Percentiles rank a stretch among this genome's conserved stretches.
Evolutionary conservation across 306 rosid genomes (phyloP).

Genomic region (Pyrus bretschneideri): DNA sequence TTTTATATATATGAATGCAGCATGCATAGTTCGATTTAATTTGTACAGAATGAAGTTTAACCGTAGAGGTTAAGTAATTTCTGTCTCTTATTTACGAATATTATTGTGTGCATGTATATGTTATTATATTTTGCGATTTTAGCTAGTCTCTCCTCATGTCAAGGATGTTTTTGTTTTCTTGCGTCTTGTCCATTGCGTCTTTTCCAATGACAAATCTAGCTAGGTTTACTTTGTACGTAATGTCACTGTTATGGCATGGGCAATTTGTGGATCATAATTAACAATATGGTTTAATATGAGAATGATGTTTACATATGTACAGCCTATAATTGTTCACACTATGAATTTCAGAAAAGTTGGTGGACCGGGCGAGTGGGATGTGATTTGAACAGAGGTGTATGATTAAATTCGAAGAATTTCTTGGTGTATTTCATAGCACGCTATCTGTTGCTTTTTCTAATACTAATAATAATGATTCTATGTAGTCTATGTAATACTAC

Average conservation of each 20-base stretch:
- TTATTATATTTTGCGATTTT: background rate
- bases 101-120: background rate
- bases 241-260: background rate
- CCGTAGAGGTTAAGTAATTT: background rate
- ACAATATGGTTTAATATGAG: background rate
- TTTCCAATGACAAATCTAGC: background rate
- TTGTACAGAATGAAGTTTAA: background rate
- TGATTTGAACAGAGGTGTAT: background rate
- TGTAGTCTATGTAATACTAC: too few species aligned
- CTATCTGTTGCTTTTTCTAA: background rate
- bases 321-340: background rate
- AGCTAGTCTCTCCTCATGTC: background rate
- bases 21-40: background rate
- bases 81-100: background rate
- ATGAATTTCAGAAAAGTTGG: background rate
- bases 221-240: background rate
- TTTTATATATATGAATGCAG: background rate
- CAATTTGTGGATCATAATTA: background rate
- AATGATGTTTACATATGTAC: background rate
- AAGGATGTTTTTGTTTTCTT: background rate
- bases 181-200: background rate
- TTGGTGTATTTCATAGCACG: background rate
- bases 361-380: background rate
- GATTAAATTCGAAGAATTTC: background rate
- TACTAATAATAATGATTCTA: background rate